Percentiles rank a stretch among this genome's conserved stretches.
phyloP scores from a whole-genome alignment of 2,329 filamentous ascomycete species.

The Clarireedia monteithiana region DNA sequence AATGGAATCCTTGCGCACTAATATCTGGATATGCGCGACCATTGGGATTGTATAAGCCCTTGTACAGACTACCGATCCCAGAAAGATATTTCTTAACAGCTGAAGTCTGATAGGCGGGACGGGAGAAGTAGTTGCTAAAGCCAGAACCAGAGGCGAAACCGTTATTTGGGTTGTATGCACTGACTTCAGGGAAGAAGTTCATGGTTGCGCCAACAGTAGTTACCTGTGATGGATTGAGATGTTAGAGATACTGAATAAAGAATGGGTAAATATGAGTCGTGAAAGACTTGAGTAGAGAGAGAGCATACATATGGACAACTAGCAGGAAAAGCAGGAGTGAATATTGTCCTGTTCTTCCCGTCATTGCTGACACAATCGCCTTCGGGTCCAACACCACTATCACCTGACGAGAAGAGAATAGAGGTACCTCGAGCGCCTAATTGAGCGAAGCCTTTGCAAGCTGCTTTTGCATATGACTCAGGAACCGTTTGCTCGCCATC shows the following conservation, averaged over 20 bases:
- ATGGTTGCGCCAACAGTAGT: constrained; percentile 51
- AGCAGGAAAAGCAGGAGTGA: constrained; percentile 48
- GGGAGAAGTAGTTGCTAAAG: constrained; percentile 42
- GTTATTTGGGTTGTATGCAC: constrained; percentile 28
- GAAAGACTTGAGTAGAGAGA: too few relatives aligned
- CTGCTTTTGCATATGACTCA: constrained; percentile 40
- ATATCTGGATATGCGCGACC: constrained; percentile 45
- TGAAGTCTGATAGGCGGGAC: constrained; percentile 37
- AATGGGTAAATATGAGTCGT: too few relatives aligned
- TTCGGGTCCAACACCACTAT: constrained; percentile 39
- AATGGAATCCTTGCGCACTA: constrained; percentile 50
- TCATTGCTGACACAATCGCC: constrained; percentile 44
- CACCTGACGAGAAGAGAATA: constrained; percentile 43
- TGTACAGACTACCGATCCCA: constrained; percentile 36
- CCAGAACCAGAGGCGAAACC: constrained; percentile 38
- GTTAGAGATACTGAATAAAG: too few relatives aligned
- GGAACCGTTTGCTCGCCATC: constrained; percentile 51
- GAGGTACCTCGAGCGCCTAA: constrained; percentile 45
- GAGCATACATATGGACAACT: constrained; percentile 29
- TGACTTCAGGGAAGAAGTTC: constrained; percentile 30
- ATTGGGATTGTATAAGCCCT: constrained; percentile 35
- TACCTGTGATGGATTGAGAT: constrained; percentile 29
- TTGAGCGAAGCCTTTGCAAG: constrained; percentile 45
- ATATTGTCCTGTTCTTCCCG: constrained; percentile 44
- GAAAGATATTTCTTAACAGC: constrained; percentile 35